Base-by-base conservation (phyloP, 1,139 yeast species). In the Taiozyma sp. region DNA sequence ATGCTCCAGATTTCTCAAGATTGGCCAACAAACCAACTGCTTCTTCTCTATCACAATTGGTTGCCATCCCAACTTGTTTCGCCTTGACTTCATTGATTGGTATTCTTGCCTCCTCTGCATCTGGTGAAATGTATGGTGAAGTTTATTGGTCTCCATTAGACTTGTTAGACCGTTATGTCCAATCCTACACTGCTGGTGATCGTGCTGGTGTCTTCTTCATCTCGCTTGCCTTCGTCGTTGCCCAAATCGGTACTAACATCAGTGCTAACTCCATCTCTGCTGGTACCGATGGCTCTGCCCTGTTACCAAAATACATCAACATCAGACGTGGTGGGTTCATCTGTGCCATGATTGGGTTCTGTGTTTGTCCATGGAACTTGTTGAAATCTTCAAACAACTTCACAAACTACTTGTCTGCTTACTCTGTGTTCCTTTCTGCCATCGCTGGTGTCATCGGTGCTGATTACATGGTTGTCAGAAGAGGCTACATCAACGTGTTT, bases 181-280 rank as follows among this genome's bases (percentile, higher is more conserved):
- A 84, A 52, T 74, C 79, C 53, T 77, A 79, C 49, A 69, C 85
- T 19, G 74, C 75, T 53, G 96, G 87, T 61, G 87, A 91, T 48
- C 78, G 96, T 63, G 96, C 92, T 24, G 97, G 96, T 58, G 96
- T 86, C 2, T 91, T 91, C 68, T 76, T 91, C 56, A 83, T 90
- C 58, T 78, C 91, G 4, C 72, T 82, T 45, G 90, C 89, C 1
- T 87, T 90, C 70, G 87, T 90, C 2, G 69, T 90, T 54, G 96
- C 96, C 16, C 96, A 90, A 70, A 73, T 89, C 57, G 97, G 97
- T 66, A 87, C 96, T n/a, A 91, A 91, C 65, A 87, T 91, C 57
- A 82, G 95, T 40, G 97, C 96, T 14, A 91, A 91, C 70, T 85
- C 96, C 7, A 74, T 91, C 49, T 84, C 96, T 4, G 93, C 95